Evolutionary conservation across 1,139 yeast species (phyloP).

Genomic region (Sugiyamaella novakii): DNA sequence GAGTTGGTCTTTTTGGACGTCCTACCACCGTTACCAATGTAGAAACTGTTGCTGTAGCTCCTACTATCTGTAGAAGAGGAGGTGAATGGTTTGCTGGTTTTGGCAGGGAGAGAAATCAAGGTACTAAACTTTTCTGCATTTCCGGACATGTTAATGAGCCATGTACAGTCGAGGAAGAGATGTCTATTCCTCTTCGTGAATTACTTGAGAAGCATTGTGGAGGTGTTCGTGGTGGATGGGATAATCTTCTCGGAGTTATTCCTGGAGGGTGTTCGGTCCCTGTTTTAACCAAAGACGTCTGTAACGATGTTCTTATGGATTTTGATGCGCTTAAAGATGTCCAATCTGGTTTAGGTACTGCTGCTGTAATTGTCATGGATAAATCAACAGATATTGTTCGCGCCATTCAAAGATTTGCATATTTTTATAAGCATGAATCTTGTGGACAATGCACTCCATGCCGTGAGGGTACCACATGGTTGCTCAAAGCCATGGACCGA

Average conservation of each 20-base stretch:
- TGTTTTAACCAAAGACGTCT: constrained; percentile 64
- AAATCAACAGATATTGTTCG: constrained; percentile 80
- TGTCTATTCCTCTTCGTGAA: constrained; percentile 83
- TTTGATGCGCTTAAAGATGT: constrained; percentile 81
- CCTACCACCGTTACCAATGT: constrained; percentile 89
- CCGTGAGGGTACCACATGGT: constrained; percentile 91
- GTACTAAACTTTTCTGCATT: constrained; percentile 80
- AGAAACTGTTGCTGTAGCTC: constrained; percentile 86
- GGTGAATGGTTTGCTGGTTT: constrained; percentile 81
- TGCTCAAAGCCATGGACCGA: constrained; percentile 80
- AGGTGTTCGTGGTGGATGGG: constrained; percentile 91
- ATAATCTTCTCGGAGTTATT: constrained; percentile 77
- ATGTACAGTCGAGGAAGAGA: constrained; percentile 89
- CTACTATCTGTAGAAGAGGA: constrained; percentile 85
- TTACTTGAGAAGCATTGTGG: constrained; percentile 86
- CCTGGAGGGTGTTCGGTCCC: constrained; percentile 93
- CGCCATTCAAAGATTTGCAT: constrained; percentile 80
- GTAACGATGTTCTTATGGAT: constrained; percentile 77
- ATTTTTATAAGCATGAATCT: constrained; percentile 86
- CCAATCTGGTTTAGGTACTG: constrained; percentile 87
- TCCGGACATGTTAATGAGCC: constrained; percentile 91
- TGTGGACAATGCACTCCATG: constrained; percentile 96
- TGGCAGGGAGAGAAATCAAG: constrained; percentile 81
- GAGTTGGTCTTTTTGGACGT: constrained; percentile 87
- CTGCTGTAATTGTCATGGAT: constrained; percentile 89